Base-by-base conservation (phyloP, 345 rosid genomes). In the Dipteronia sinensis region DNA sequence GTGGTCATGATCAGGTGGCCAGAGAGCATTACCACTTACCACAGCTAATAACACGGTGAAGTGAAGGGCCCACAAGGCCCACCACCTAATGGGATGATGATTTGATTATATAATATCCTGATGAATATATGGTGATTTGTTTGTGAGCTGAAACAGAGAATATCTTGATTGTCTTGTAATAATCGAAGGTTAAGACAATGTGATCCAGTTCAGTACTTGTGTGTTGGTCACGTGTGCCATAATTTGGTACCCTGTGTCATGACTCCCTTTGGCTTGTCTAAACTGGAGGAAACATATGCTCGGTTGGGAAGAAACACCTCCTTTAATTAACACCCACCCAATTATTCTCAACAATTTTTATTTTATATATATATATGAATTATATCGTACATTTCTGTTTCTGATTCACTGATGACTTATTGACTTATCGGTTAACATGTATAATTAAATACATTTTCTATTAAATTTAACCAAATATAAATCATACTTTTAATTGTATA, bases 241-340 rank as follows among this genome's bases (percentile, higher is more conserved):
- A 34, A 34, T 34, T 34, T 3, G 38, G 38, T 34, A 34, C 38
- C 55, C 5, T 49, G 6, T 64, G 10, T 58, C 59, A 22, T 77
- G 77, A 69, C 34, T 76, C 73, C 20, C 42, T 6, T 44, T 77
- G 65, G 42, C 51, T 51, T 77, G 91, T 83, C 86, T 42, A 25
- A 59, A 27, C 73, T 34, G 5, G 1, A 73, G 86, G 89, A 82
- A 88, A 85, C 87, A 83, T 77, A 80, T 85, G 89, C 78, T 83
- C 87, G 85, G 89, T 85, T 79, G 88, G 31, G 20, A 83, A 85
- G 88, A 82, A 79, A 86, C 91, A 83, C 8, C 69, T 79, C 53
- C 56, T 66, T 65, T 70, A 42, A 47, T 40, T 73, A 47, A 38
- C 27, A 15, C 56, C 38, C 56, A 23, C 23, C 46, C 55, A 27